Evolutionary conservation across 306 rosid genomes (phyloP).

Genomic region (Malus asiatica): DNA sequence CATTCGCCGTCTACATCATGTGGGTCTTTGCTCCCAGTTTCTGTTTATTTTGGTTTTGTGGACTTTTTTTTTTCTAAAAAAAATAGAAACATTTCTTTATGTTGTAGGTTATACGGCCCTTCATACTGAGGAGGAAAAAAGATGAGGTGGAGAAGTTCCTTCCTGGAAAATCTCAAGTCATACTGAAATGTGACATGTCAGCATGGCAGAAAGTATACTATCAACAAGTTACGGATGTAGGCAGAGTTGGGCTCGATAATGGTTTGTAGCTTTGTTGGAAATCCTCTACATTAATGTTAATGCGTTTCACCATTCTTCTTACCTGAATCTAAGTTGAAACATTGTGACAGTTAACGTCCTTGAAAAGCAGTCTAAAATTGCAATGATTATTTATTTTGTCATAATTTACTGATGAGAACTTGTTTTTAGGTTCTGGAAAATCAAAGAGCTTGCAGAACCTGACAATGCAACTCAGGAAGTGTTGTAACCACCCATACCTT

Average conservation of each 20-base stretch:
- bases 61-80: slow-evolving; percentile 3
- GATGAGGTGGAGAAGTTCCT: slow-evolving; percentile 97
- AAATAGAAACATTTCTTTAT: slow-evolving; percentile 4
- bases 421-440: slow-evolving; percentile 82
- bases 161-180: slow-evolving; percentile 94
- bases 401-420: neutral
- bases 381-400: neutral
- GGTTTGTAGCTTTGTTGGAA: slow-evolving; percentile 40
- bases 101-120: slow-evolving; percentile 89
- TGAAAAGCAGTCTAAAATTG: neutral
- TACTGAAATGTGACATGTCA: slow-evolving; percentile 94
- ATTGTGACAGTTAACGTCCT: neutral
- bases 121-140: slow-evolving; percentile 94
- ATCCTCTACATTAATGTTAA: neutral
- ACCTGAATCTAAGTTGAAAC: neutral
- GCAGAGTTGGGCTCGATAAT: slow-evolving; percentile 93
- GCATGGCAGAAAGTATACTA: slow-evolving; percentile 99
- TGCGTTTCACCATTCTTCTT: slow-evolving; percentile 2
- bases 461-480: slow-evolving; percentile 97
- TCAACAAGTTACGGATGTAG: slow-evolving; percentile 88
- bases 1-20: slow-evolving; percentile 98
- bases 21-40: slow-evolving; percentile 37
- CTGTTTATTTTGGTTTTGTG: neutral
- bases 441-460: slow-evolving; percentile 93
- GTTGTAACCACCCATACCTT: slow-evolving; percentile 98